Evolutionary conservation across 2,329 filamentous ascomycete species (phyloP), one percentile per base, ranked within the genome.

Genomic region (Mycosphaerella sp.): DNA sequence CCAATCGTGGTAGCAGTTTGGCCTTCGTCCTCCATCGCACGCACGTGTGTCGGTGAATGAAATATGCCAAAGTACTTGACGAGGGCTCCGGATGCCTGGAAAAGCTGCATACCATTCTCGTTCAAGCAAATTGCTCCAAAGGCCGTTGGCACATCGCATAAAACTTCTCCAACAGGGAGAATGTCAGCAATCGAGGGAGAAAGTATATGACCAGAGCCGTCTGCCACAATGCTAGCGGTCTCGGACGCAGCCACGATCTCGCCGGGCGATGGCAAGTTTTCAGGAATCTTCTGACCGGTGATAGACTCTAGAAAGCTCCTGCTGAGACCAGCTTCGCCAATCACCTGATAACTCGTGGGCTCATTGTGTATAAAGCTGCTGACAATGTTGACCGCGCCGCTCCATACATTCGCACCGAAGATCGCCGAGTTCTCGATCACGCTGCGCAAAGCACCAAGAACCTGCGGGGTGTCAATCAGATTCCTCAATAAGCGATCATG

Each of bases 361-460:
- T 98, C 93, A 67, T 97, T 96, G 72, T 99, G 95, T 64, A 99
- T 95, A 71, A 98, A 98, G 64, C 89, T 92, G 67, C 89, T 93
- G 48, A 98, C 76, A 53, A 96, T 92, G 51, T 86, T 91, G 58
- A 95, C 89, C 6, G 90, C 87, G 68, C 91, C 91, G 46, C 90
- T 95, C 93, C 93, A 99, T 4, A 97, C 89, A 55, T 93, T 86
- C 2, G 92, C 93, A 10, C 93, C 93, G 68, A 91, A 99, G 38
- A 84, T 78, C 49, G 77, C 77, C 38, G 87, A 85, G 64, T 95
- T 86, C 59, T 86, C 83, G 59, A 96, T 86, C 44, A 98, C 88
- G 38, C 84, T 79, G 51, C 88, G 84, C 48, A 99, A 78, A 54
- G 87, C 89, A 21, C 78, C 80, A 44, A 98, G 78, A 44, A 98